Evolutionary conservation across 2,329 filamentous ascomycete species (phyloP).

Genomic region (Xylaria sp.): DNA sequence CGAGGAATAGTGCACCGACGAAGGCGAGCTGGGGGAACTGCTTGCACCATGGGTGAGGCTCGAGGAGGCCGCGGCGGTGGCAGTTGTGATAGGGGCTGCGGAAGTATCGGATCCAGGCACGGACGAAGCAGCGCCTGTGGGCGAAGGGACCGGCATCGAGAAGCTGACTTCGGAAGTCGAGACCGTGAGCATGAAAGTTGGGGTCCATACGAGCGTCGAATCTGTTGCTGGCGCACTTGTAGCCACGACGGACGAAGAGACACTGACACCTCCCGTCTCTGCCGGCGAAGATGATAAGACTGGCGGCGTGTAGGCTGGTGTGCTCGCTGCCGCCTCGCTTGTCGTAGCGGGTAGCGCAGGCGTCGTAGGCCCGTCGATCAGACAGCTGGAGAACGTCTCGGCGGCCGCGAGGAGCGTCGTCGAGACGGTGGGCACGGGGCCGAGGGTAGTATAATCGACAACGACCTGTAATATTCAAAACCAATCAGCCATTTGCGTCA

Average conservation of each 20-base stretch:
- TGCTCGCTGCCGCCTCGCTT: neutral
- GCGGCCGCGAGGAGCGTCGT: slow-evolving; percentile 19
- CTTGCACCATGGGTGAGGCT: neutral
- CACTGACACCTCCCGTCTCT: neutral
- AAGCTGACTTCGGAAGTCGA: slow-evolving; percentile 2
- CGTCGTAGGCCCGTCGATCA: neutral
- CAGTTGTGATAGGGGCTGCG: neutral
- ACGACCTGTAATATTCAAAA: too few species aligned
- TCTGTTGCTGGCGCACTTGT: neutral
- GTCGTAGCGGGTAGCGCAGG: slow-evolving; percentile 1
- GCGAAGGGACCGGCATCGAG: neutral
- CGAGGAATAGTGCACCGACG: neutral
- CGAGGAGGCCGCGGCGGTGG: neutral
- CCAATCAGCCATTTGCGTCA: too few species aligned
- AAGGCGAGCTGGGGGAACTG: neutral
- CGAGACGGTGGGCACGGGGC: slow-evolving; percentile 26
- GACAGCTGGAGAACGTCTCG: slow-evolving; percentile 16
- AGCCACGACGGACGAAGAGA: neutral
- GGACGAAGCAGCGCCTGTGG: neutral
- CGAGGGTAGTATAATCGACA: slow-evolving; percentile 22
- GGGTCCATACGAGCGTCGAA: slow-evolving; percentile 1
- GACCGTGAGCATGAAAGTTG: slow-evolving; percentile 3
- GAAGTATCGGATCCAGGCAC: neutral
- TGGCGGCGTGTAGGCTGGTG: neutral
- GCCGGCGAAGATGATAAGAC: neutral